phyloP scores from a whole-genome alignment of 371 early-diverging fungal species.

The Enterospora canceri region DNA sequence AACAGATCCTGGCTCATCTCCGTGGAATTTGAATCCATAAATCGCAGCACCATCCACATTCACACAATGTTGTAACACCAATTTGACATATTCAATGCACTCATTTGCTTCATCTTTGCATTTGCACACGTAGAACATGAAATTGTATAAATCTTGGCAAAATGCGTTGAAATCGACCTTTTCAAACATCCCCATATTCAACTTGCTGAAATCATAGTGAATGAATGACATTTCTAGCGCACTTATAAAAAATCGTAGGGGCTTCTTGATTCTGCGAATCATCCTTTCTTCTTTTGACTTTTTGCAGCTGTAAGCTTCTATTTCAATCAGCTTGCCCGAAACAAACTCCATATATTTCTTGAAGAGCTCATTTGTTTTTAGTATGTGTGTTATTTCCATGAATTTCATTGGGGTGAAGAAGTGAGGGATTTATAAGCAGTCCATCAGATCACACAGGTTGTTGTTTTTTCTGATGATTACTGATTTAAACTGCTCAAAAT shows the following conservation, averaged over 20 bases:
- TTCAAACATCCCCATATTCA: neutral
- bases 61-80: constrained; percentile 18
- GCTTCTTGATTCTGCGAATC: constrained; percentile 7
- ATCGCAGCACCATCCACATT: constrained; percentile 7
- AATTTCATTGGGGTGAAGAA: constrained; percentile 26
- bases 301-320: constrained; percentile 43
- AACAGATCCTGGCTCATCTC: neutral
- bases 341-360: constrained; percentile 2
- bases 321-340: constrained; percentile 9
- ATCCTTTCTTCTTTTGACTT: constrained; percentile 16
- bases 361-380: constrained; percentile 33
- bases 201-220: constrained; percentile 17
- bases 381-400: constrained; percentile 14
- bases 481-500: constrained; percentile 2
- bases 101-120: constrained; percentile 13
- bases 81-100: constrained; percentile 9
- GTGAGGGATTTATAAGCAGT: neutral
- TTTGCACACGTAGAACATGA: constrained; percentile 8
- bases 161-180: neutral
- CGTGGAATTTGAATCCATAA: neutral
- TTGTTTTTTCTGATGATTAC: constrained; percentile 1
- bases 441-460: neutral
- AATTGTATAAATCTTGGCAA: constrained; percentile 9
- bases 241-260: constrained; percentile 16
- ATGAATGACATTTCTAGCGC: constrained; percentile 25